A percentile compares a stretch with the other conserved stretches of the same genome.
Conservation (phyloP, 2,329 filamentous ascomycete species). For the Diaporthe vexans region DNA sequence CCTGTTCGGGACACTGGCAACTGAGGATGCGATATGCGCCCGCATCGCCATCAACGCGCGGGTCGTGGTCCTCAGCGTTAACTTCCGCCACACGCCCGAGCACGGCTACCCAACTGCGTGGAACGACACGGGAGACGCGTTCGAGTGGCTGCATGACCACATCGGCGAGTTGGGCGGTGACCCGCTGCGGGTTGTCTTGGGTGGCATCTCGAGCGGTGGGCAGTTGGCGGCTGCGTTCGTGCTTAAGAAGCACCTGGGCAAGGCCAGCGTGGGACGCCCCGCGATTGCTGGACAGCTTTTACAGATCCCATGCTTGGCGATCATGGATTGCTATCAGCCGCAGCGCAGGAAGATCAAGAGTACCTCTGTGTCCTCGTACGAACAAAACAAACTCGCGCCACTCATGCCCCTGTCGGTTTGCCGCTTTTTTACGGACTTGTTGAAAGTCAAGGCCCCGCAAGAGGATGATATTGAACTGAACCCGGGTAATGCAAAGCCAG, state of each 20-base stretch:
- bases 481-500: conserved; percentile 51
- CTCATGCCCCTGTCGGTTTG: conserved; percentile 58
- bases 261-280: conserved; percentile 42
- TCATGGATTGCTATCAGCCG: conserved; percentile 46
- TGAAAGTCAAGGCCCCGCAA: conserved; percentile 47
- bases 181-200: conserved; percentile 53
- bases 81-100: conserved; percentile 72
- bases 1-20: conserved; percentile 65
- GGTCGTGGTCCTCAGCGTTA: conserved; percentile 66
- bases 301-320: conserved; percentile 63
- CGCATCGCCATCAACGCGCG: conserved; percentile 58
- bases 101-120: conserved; percentile 65
- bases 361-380: conserved; percentile 58
- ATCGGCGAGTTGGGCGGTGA: conserved; percentile 56
- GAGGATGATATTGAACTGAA: conserved; percentile 55
- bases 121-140: conserved; percentile 67
- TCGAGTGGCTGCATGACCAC: conserved; percentile 66
- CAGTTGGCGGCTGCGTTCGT: conserved; percentile 51
- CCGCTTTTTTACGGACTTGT: conserved; percentile 49
- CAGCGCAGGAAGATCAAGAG: conserved; percentile 54
- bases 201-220: conserved; percentile 60
- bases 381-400: conserved; percentile 62
- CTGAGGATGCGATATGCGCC: conserved; percentile 67
- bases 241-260: conserved; percentile 54
- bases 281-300: conserved; percentile 64